phyloP scores from a whole-genome alignment of 202 grass and related monocot species.

The Panicum hallii region DNA sequence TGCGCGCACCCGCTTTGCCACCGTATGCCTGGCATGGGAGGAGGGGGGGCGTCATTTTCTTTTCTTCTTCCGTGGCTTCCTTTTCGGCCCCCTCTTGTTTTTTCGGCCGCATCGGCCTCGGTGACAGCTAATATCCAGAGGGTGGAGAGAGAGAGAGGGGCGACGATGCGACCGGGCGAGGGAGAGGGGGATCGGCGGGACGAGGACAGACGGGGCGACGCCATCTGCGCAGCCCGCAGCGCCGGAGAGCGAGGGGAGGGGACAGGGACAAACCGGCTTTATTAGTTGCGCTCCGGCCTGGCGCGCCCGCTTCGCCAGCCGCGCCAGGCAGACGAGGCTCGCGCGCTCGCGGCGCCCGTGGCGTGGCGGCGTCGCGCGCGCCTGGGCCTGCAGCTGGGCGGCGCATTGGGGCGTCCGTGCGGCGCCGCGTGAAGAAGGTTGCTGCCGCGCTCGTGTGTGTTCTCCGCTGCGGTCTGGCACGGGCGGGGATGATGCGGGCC shows the following conservation, averaged over 20 bases:
- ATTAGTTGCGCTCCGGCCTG: neutral
- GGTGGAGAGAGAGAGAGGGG: neutral
- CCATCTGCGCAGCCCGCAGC: constrained; percentile 40
- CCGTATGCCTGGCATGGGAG: neutral
- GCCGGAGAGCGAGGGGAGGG: neutral
- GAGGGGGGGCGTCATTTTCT: neutral
- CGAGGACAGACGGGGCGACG: constrained; percentile 32
- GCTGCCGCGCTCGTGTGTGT: neutral
- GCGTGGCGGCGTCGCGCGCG: no score
- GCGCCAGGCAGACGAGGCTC: no score
- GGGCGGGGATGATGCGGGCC: no score
- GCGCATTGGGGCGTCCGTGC: no score
- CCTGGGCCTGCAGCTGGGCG: no score
- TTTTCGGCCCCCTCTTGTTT: neutral
- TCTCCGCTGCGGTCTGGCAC: neutral
- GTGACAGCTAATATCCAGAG: constrained; percentile 69
- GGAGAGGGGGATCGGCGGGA: neutral
- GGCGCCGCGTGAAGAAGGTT: no score
- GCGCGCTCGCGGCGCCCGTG: no score
- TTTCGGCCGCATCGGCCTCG: constrained; percentile 27
- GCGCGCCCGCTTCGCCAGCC: no score
- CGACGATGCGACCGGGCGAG: neutral
- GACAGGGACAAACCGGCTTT: constrained; percentile 27
- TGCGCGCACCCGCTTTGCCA: neutral
- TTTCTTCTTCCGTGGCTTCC: neutral